Percentiles rank a stretch among this genome's conserved stretches.
Evolutionary conservation across 139 green algal genomes (phyloP).

Genomic region (Desmodesmus armatus): DNA sequence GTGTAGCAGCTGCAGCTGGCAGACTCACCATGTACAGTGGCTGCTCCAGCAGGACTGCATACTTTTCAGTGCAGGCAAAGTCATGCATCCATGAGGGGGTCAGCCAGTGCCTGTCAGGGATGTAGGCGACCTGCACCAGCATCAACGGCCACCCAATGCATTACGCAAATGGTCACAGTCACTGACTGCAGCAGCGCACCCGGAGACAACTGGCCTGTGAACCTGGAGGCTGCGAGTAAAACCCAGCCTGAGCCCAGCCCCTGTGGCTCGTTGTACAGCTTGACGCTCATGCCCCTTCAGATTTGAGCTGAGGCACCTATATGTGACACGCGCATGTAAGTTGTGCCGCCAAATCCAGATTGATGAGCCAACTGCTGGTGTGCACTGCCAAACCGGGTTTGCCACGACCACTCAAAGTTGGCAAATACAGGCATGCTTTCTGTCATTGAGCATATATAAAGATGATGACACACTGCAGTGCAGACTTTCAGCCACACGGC

Average conservation of each 20-base stretch:
- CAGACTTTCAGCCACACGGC: not conserved
- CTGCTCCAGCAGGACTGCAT: constrained; percentile 25
- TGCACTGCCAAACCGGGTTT: not conserved
- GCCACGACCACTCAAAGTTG: not conserved
- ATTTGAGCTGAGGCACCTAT: no score
- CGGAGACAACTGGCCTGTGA: no score
- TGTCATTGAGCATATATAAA: not conserved
- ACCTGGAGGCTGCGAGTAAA: no score
- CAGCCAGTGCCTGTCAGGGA: constrained; percentile 54
- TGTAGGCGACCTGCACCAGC: constrained; percentile 55
- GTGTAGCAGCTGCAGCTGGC: not conserved
- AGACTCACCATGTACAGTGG: constrained; percentile 11
- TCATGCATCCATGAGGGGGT: constrained; percentile 85
- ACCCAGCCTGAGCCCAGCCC: not conserved
- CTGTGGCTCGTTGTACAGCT: no score
- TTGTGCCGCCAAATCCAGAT: no score
- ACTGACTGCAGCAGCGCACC: no score
- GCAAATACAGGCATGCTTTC: not conserved
- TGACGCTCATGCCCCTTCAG: no score
- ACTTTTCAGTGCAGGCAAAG: constrained; percentile 68
- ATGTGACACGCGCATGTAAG: no score
- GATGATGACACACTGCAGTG: not conserved
- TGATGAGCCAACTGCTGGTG: no score
- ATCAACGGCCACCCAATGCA: no score
- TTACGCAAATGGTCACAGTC: no score